Evolutionary conservation across 2,329 filamentous ascomycete genomes (phyloP).

Genomic region (Pezicula neosporulosa): DNA sequence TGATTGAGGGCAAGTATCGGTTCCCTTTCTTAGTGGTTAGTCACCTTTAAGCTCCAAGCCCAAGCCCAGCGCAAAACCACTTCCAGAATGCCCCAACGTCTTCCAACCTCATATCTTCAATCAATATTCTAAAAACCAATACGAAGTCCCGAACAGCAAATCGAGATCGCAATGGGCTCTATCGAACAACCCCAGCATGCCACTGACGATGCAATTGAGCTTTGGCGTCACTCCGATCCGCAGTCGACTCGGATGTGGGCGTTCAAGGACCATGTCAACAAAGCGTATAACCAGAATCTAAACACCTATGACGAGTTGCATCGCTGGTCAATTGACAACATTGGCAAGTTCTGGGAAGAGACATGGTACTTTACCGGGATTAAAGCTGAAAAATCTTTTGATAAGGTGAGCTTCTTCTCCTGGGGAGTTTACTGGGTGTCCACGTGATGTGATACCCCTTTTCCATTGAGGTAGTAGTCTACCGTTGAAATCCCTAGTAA

Average conservation of each 20-base stretch:
- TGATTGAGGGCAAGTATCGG: no score
- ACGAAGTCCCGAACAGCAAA: no score
- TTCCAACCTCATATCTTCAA: no score
- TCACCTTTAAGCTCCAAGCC: no score
- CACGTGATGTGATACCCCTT: constrained; percentile 1
- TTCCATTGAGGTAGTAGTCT: background rate
- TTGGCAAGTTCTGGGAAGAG: constrained; percentile 77
- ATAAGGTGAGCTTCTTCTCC: constrained; percentile 42
- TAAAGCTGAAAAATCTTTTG: constrained; percentile 60
- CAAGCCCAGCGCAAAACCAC: no score
- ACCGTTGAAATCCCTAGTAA: no score
- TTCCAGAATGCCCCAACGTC: no score
- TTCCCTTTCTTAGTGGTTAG: no score
- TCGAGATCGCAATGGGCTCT: background rate
- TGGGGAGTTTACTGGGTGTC: background rate
- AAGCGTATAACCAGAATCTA: constrained; percentile 61
- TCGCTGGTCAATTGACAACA: constrained; percentile 77
- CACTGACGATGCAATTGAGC: constrained; percentile 34
- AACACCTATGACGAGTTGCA: constrained; percentile 72
- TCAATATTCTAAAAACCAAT: no score
- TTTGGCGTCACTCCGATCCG: constrained; percentile 71
- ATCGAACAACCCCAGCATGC: constrained; percentile 6
- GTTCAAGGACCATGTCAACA: constrained; percentile 68
- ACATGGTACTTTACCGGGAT: constrained; percentile 83
- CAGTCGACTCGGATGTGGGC: constrained; percentile 66